Evolutionary conservation across 2,329 filamentous ascomycete genomes (phyloP).

Genomic region (Hypoxylon sp.): DNA sequence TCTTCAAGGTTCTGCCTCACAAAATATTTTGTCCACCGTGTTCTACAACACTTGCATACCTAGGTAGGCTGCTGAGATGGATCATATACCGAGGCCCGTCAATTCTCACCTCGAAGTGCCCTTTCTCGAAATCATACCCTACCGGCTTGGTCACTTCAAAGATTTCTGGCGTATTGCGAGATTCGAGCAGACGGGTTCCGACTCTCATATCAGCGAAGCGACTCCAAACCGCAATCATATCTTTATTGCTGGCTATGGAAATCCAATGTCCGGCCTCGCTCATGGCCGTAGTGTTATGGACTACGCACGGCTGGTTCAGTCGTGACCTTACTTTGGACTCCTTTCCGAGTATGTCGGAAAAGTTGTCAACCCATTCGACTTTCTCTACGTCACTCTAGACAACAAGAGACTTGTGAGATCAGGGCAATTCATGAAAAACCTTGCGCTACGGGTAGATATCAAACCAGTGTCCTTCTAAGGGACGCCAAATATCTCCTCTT

Average conservation of each 20-base stretch:
- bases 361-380: background rate
- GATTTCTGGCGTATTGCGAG: slow-evolving; percentile 1
- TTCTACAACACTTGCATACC: background rate
- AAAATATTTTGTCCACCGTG: background rate
- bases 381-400: background rate
- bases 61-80: background rate
- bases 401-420: background rate
- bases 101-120: background rate
- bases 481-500: background rate
- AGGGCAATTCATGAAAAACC: background rate
- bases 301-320: background rate
- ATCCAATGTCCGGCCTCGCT: background rate
- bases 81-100: background rate
- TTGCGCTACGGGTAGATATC: background rate
- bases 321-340: slow-evolving; percentile 2
- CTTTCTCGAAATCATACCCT: slow-evolving; percentile 3
- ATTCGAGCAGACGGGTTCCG: background rate
- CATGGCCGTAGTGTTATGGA: background rate
- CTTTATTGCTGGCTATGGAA: background rate
- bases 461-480: background rate
- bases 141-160: background rate
- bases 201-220: background rate
- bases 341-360: background rate
- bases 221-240: background rate
- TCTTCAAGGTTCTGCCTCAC: background rate